phyloP scores from a whole-genome alignment of 257 asterid genomes.

The Scutellaria minor region DNA sequence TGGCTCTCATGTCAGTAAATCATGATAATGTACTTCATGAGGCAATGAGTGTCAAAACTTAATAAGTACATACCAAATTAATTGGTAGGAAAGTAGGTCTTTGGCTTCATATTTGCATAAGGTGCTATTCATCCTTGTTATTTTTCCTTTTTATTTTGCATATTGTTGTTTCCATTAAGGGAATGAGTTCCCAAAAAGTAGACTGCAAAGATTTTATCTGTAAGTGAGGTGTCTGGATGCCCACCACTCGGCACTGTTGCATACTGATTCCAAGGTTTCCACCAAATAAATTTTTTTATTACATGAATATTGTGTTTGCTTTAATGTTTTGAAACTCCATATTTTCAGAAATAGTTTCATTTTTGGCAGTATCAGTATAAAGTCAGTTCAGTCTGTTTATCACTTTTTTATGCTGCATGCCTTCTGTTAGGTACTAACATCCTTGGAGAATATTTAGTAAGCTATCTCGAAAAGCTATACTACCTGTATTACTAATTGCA shows the following conservation, averaged over 20 bases:
- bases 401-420: conserved; percentile 10
- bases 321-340: not conserved
- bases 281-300: not conserved
- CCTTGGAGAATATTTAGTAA: not conserved
- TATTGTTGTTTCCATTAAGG: not conserved
- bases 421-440: not conserved
- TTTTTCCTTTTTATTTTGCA: not conserved
- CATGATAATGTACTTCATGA: not conserved
- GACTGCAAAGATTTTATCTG: not conserved
- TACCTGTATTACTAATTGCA: not conserved
- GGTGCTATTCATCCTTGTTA: not conserved
- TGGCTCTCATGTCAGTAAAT: not conserved
- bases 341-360: not conserved
- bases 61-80: not conserved
- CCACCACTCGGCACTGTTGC: not conserved
- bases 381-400: not conserved
- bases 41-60: not conserved
- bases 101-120: conserved; percentile 16
- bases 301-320: not conserved
- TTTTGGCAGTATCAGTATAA: not conserved
- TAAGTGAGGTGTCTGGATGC: not conserved
- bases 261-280: not conserved
- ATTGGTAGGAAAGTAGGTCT: not conserved
- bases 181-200: not conserved
- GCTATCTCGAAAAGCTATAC: not conserved